Percentiles rank a stretch among this genome's conserved stretches.
Evolutionary conservation across 169 alveolate genomes (phyloP).

Genomic region (Eimeria sp.): DNA sequence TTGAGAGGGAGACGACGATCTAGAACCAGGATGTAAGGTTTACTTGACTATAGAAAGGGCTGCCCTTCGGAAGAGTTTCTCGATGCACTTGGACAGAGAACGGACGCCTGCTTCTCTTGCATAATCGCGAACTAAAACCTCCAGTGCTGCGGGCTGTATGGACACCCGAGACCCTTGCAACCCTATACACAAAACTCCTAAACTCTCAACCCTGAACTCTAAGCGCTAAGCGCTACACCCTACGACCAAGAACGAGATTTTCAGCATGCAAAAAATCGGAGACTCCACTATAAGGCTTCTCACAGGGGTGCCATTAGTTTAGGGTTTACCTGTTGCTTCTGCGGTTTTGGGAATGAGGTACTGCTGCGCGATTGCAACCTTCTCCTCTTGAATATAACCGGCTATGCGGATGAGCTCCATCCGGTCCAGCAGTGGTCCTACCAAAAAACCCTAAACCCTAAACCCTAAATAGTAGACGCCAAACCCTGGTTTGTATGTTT

Average conservation of each 20-base stretch:
- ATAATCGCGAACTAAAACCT: constrained; percentile 92
- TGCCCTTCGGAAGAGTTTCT: constrained; percentile 92
- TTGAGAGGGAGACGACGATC: too few species aligned
- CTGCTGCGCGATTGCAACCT: constrained; percentile 92
- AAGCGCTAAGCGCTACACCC: neutral
- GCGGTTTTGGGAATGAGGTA: constrained; percentile 93
- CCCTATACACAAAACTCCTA: constrained; percentile 4
- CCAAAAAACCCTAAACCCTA: neutral
- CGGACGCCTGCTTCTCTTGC: constrained; percentile 98
- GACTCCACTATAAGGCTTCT: neutral
- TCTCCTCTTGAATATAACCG: constrained; percentile 95
- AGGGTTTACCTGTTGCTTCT: constrained; percentile 89
- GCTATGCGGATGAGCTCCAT: constrained; percentile 96
- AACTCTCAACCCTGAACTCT: constrained; percentile 20
- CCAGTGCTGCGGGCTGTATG: constrained; percentile 87
- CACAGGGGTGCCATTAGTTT: neutral
- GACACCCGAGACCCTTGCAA: constrained; percentile 84
- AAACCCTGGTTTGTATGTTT: neutral
- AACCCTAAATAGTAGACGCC: neutral
- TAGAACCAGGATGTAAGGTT: constrained; percentile 36
- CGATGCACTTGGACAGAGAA: constrained; percentile 91
- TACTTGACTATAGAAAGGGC: constrained; percentile 93
- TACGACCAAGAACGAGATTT: neutral
- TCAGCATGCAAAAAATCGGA: neutral
- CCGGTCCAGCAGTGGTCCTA: constrained; percentile 95